phyloP scores from a whole-genome alignment of 2,329 filamentous ascomycete genomes.

The Aspergillus hiratsukae region DNA sequence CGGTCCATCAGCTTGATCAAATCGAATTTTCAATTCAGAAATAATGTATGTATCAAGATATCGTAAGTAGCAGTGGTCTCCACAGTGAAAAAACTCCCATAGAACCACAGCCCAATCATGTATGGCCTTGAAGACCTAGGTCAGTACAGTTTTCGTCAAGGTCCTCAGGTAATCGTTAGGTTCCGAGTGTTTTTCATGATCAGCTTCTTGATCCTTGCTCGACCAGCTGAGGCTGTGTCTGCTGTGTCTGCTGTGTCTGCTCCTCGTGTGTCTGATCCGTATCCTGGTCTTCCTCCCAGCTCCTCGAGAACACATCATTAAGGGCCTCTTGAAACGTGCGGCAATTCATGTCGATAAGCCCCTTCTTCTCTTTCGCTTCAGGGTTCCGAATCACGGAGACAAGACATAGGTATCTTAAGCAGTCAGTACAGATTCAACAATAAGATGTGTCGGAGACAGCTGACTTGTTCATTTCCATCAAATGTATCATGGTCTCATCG shows the following conservation, averaged over 20 bases:
- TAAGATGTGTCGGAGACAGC: slow-evolving; percentile 16
- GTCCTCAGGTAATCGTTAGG: not conserved
- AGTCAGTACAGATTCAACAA: slow-evolving; percentile 10
- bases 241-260: slow-evolving; percentile 5
- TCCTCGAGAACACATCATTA: slow-evolving; percentile 56
- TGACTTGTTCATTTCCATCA: slow-evolving; percentile 64
- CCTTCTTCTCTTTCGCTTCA: slow-evolving; percentile 60
- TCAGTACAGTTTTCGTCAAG: not conserved
- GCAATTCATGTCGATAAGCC: slow-evolving; percentile 63
- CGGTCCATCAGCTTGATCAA: not conserved
- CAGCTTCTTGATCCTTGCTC: not conserved
- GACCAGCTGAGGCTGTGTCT: slow-evolving; percentile 6
- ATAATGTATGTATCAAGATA: not conserved
- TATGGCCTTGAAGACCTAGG: not conserved
- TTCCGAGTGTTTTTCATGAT: not conserved
- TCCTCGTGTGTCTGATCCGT: slow-evolving; percentile 19
- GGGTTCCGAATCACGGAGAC: slow-evolving; percentile 63
- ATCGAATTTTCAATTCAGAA: not conserved
- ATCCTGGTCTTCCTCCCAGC: slow-evolving; percentile 39
- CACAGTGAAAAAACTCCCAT: not conserved
- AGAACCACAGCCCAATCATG: not conserved
- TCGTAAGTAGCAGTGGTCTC: not conserved
- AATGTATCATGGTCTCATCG: slow-evolving; percentile 58
- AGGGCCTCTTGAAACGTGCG: slow-evolving; percentile 60
- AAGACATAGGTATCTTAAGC: slow-evolving; percentile 55